These are phyloP conservation scores for Deuterostichococcus epilithicus DNA, from an alignment of 139 green algal species.

Conservation along the genomic window DNA sequence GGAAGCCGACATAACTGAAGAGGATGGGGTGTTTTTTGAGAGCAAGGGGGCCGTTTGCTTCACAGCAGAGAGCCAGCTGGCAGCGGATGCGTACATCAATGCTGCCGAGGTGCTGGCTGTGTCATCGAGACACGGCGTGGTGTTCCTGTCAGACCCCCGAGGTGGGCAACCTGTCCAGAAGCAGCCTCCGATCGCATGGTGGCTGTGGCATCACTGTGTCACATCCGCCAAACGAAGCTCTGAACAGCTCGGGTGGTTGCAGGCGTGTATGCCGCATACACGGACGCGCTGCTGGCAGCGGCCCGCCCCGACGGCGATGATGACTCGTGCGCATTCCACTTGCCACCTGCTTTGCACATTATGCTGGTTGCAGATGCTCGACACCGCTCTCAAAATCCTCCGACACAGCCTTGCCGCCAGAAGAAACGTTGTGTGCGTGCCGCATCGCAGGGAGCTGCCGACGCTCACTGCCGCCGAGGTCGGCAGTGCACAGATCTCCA, in stretches of 20 bases:
- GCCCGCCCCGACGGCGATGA: slow-evolving; percentile 24
- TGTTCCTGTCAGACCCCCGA: background rate
- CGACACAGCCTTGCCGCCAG: too few species aligned
- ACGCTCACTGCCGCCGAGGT: background rate
- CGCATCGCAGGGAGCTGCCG: slow-evolving; percentile 21
- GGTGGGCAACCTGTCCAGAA: background rate
- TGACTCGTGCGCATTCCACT: slow-evolving; percentile 17
- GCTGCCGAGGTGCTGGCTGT: background rate
- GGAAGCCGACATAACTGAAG: background rate
- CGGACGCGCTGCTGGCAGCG: slow-evolving; percentile 10
- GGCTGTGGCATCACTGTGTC: too few species aligned
- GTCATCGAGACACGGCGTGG: background rate
- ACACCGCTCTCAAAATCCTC: background rate
- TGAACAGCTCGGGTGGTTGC: too few species aligned
- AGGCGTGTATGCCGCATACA: slow-evolving; percentile 20
- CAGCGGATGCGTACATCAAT: background rate
- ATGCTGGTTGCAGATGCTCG: background rate
- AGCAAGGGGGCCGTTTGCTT: background rate
- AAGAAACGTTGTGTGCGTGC: too few species aligned
- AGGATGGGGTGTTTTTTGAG: background rate
- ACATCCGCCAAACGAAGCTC: too few species aligned
- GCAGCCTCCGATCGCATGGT: too few species aligned
- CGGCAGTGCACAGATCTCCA: background rate
- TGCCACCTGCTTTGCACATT: background rate
- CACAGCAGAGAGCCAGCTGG: background rate